phyloP scores from a whole-genome alignment of 495 filamentous ascomycete genomes.

The Hypoxylon fuscum region DNA sequence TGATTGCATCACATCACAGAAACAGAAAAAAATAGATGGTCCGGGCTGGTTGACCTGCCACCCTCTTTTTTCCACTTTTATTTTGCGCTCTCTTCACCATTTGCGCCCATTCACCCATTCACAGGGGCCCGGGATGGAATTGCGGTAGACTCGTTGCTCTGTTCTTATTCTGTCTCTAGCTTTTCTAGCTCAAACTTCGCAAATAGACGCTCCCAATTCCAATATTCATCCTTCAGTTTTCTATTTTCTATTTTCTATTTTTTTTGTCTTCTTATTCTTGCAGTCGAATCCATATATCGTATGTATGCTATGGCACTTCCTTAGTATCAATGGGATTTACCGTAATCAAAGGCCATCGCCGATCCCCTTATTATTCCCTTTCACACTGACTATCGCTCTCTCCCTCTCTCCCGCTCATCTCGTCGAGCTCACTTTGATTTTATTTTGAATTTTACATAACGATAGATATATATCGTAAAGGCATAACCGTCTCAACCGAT shows the following conservation, averaged over 20 bases:
- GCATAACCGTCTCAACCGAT: neutral
- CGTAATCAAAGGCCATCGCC: slow-evolving; percentile 29
- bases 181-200: neutral
- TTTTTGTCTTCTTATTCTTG: slow-evolving; percentile 27
- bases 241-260: no score
- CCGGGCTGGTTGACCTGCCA: slow-evolving; percentile 45
- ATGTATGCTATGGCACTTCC: slow-evolving; percentile 35
- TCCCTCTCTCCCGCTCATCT: slow-evolving; percentile 20
- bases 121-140: slow-evolving; percentile 12
- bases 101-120: slow-evolving; percentile 29
- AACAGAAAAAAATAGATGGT: neutral
- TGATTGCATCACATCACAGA: slow-evolving; percentile 34
- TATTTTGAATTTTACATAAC: neutral
- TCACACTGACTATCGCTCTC: slow-evolving; percentile 1
- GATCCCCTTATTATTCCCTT: slow-evolving; percentile 14
- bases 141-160: slow-evolving; percentile 17
- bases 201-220: slow-evolving; percentile 35
- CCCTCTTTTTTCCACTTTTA: slow-evolving; percentile 43
- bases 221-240: no score
- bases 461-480: slow-evolving; percentile 33
- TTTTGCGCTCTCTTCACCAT: slow-evolving; percentile 23
- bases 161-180: slow-evolving; percentile 10
- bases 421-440: no score
- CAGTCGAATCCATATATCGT: slow-evolving; percentile 38
- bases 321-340: slow-evolving; percentile 30